phyloP scores from a whole-genome alignment of 495 filamentous ascomycete genomes.

The Penicillium bialowiezense region DNA sequence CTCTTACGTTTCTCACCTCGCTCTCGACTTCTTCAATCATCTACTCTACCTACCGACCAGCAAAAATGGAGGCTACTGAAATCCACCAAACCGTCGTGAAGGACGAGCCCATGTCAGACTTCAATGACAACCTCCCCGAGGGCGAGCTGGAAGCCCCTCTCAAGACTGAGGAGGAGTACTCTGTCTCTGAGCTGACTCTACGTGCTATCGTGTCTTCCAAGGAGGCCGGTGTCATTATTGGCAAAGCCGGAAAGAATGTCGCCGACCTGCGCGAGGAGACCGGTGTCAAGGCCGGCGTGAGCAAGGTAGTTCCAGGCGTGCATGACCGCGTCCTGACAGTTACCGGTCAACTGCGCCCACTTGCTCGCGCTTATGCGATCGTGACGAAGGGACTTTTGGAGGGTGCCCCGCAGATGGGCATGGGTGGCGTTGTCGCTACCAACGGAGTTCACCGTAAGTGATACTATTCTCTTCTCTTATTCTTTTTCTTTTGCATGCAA shows the following conservation, averaged over 20 bases:
- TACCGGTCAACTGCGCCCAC: slow-evolving; percentile 78
- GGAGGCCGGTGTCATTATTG: slow-evolving; percentile 97
- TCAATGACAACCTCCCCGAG: slow-evolving; percentile 47
- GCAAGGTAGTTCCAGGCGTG: slow-evolving; percentile 96
- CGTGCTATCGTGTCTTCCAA: slow-evolving; percentile 98
- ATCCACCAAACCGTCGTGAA: slow-evolving; percentile 41
- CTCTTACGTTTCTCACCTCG: slow-evolving; percentile 7
- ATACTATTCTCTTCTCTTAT: background rate
- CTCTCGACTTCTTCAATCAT: slow-evolving; percentile 5
- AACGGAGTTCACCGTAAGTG: slow-evolving; percentile 92
- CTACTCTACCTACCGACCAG: slow-evolving; percentile 1
- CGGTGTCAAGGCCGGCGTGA: slow-evolving; percentile 94
- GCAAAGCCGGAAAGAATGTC: slow-evolving; percentile 97
- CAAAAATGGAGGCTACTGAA: slow-evolving; percentile 47
- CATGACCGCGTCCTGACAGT: slow-evolving; percentile 96
- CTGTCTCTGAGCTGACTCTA: slow-evolving; percentile 82
- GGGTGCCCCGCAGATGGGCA: slow-evolving; percentile 89
- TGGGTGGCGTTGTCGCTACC: slow-evolving; percentile 80
- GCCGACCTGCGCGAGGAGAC: slow-evolving; percentile 96
- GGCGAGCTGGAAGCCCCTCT: slow-evolving; percentile 68
- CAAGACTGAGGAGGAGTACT: slow-evolving; percentile 95
- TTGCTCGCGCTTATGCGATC: slow-evolving; percentile 87
- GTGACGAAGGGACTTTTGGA: slow-evolving; percentile 89
- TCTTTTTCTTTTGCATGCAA: background rate
- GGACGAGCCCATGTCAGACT: slow-evolving; percentile 48